Base-by-base conservation (phyloP, 2,329 filamentous ascomycete genomes). In the Fusarium bulbicola region DNA sequence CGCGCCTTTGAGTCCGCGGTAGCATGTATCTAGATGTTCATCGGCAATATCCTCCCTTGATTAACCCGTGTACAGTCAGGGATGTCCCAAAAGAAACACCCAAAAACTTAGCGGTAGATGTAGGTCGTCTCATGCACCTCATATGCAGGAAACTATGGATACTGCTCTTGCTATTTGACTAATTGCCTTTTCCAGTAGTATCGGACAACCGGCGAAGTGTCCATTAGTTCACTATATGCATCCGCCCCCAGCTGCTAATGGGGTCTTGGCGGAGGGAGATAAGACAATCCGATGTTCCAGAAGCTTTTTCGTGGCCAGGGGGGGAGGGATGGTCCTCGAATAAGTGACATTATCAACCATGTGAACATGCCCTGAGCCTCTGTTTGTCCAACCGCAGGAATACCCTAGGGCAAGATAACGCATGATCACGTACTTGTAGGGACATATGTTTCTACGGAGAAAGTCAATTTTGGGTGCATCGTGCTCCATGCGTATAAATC, bases 241-340 rank as follows among this genome's bases (percentile, higher is more conserved):
- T 50, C 50, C 43, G 63, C 60, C 47, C 42, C 59, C 43, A 58
- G 58, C 34, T 60, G 47, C 15, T 37, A 58, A 37, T 42, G 45
- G 34, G 59, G 63, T 36, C 60, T 37, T 54, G 54, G 58, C 68
- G 68, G 70, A 73, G 59, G 68, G 66, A 74, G 64, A 75, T 76
- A 68, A 77, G 67, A 62, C 67, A 72, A 74, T 68, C 62, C 56
- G 63, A 74, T 72, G 62, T 77, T 76, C 75, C 65, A 76, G 75
- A 77, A 77, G 63, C 66, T 64, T 72, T 76, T 73, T 54, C 24
- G n/a, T 39, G 39, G 65, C 46, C 60, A 66, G 56, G 68, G 69
- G 42, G 42, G 47, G 30, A 42, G 26, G 32, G 28, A 26, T 15
- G 47, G 47, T 52, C 30, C 30, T 65, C 57, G 39, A 66, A 28